These are phyloP conservation scores for Mycena venus DNA, from an alignment of 768 basidiomycete species.

Conservation along the genomic window DNA sequence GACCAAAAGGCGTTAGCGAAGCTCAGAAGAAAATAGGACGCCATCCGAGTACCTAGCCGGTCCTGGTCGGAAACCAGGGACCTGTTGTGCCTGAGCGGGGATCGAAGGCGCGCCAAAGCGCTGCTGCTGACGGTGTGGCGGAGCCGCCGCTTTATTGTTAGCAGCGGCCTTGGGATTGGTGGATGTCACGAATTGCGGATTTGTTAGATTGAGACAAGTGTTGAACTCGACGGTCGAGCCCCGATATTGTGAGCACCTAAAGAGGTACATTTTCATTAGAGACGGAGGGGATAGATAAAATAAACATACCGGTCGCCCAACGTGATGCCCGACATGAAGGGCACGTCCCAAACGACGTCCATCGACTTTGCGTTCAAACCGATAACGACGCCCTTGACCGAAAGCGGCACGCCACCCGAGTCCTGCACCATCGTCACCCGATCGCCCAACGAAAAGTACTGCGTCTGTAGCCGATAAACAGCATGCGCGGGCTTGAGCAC, in stretches of 20 bases:
- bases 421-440: constrained; percentile 97
- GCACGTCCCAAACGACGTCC: constrained; percentile 96
- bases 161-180: constrained; percentile 70
- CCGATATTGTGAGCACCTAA: constrained; percentile 91
- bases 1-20: constrained; percentile 10
- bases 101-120: constrained; percentile 60
- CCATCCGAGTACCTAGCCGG: constrained; percentile 51
- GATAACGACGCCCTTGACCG: constrained; percentile 94
- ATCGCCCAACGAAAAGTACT: constrained; percentile 90
- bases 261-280: background rate
- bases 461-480: constrained; percentile 89
- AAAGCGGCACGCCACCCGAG: constrained; percentile 91
- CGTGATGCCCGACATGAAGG: constrained; percentile 94
- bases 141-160: constrained; percentile 66
- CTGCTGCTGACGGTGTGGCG: constrained; percentile 79
- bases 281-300: background rate
- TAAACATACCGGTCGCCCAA: constrained; percentile 80
- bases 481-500: constrained; percentile 95
- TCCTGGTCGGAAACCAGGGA: constrained; percentile 75
- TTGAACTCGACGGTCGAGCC: constrained; percentile 91
- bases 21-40: background rate
- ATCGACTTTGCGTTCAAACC: constrained; percentile 89
- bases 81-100: constrained; percentile 56
- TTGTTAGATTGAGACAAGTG: constrained; percentile 89
- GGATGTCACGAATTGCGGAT: constrained; percentile 87